Percentiles rank a stretch among this genome's conserved stretches.
Conservation (phyloP, 139 green algal genomes). For the Pycnococcus provasolii region DNA sequence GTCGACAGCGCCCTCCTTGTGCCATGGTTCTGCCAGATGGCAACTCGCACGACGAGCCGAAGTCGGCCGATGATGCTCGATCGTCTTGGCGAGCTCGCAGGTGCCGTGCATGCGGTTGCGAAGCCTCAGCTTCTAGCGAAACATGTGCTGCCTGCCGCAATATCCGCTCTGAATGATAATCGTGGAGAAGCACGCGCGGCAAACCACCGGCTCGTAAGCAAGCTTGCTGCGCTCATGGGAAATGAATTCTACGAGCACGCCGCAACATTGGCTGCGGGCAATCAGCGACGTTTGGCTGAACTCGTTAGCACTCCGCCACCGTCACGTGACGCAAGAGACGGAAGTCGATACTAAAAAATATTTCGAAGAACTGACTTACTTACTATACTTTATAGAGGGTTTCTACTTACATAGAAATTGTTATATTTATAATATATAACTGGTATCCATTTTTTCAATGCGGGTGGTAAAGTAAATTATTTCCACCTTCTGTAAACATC, state of each 20-base stretch:
- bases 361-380: too few relatives aligned
- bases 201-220: constrained; percentile 3
- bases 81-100: constrained; percentile 34
- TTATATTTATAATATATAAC: too few relatives aligned
- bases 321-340: too few relatives aligned
- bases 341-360: too few relatives aligned
- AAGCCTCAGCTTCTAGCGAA: constrained; percentile 17
- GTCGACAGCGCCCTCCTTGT: constrained; percentile 39
- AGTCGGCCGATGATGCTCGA: constrained; percentile 42
- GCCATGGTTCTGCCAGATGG: constrained; percentile 46
- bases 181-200: not conserved
- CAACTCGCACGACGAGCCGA: constrained; percentile 32
- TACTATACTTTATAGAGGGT: too few relatives aligned
- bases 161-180: constrained; percentile 20
- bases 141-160: constrained; percentile 13
- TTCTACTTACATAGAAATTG: too few relatives aligned
- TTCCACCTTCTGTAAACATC: too few relatives aligned
- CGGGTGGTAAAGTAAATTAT: too few relatives aligned
- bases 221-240: constrained; percentile 10
- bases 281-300: not conserved
- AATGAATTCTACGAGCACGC: not conserved
- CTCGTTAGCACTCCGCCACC: too few relatives aligned
- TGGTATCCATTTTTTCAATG: too few relatives aligned
- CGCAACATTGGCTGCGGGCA: not conserved
- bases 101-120: constrained; percentile 4